A percentile compares a stretch with the other conserved stretches of the same genome.
phyloP scores from a whole-genome alignment of 2,329 filamentous ascomycete genomes.

The Cordyceps cateniannulata region DNA sequence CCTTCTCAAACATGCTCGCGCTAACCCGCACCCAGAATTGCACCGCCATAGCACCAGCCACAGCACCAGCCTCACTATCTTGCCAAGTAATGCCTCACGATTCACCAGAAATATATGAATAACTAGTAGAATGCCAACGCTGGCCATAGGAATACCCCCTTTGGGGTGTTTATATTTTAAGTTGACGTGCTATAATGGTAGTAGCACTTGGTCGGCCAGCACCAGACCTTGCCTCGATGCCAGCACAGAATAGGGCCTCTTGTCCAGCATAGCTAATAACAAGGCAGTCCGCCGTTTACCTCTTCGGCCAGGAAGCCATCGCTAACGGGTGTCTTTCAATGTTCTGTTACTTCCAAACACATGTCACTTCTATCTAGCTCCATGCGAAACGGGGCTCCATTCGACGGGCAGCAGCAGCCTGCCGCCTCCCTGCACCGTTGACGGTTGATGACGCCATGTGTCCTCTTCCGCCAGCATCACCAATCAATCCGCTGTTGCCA shows the following conservation, averaged over 20 bases:
- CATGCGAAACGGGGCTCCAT: too few relatives aligned
- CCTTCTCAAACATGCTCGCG: conserved; percentile 47
- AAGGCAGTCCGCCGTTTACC: too few relatives aligned
- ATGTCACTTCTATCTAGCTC: too few relatives aligned
- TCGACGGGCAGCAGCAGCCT: too few relatives aligned
- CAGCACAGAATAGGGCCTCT: too few relatives aligned
- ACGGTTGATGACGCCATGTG: not conserved
- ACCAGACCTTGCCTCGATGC: too few relatives aligned
- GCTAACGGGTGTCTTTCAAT: too few relatives aligned
- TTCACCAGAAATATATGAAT: not conserved
- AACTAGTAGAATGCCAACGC: not conserved
- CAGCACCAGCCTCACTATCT: not conserved
- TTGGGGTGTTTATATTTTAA: not conserved
- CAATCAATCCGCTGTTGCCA: not conserved
- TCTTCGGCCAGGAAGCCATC: too few relatives aligned
- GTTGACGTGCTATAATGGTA: too few relatives aligned
- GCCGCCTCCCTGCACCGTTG: not conserved
- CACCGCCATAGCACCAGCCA: conserved; percentile 15
- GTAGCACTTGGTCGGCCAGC: too few relatives aligned
- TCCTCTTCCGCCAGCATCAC: not conserved
- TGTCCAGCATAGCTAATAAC: too few relatives aligned
- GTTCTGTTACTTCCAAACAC: too few relatives aligned
- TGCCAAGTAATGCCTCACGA: not conserved
- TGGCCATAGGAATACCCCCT: not conserved
- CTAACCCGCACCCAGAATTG: not conserved